Percentiles rank a stretch among this genome's conserved stretches.
phyloP scores from a whole-genome alignment of 371 early-diverging fungal genomes.

The Circinella umbellata region DNA sequence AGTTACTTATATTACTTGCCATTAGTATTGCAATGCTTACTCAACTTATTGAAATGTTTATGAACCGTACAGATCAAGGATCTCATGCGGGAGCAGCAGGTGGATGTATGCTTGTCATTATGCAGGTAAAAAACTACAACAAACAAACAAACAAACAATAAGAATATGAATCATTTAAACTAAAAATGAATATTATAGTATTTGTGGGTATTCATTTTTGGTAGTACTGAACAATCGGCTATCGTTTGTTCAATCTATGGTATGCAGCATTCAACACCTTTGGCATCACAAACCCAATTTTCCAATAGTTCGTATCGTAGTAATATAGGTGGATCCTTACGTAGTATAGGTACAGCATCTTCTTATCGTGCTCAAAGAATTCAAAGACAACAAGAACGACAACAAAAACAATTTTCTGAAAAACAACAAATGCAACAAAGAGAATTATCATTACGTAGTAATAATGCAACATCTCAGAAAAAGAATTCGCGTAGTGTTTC shows the following conservation, averaged over 20 bases:
- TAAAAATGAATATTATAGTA: constrained; percentile 36
- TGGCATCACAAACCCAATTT: background rate
- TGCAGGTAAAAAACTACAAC: constrained; percentile 24
- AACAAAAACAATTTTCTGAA: background rate
- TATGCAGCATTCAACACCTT: constrained; percentile 7
- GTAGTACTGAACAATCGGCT: constrained; percentile 69
- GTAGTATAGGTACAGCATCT: background rate
- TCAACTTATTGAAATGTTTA: constrained; percentile 30
- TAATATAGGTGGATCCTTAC: constrained; percentile 1
- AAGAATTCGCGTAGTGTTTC: too few relatives aligned
- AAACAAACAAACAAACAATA: background rate
- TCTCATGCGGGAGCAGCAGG: constrained; percentile 61
- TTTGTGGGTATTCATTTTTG: constrained; percentile 77
- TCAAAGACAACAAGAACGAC: background rate
- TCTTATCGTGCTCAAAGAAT: background rate
- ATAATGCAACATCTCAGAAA: too few relatives aligned
- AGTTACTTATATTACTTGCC: constrained; percentile 62
- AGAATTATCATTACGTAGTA: background rate
- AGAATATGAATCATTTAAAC: background rate
- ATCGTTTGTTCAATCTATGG: constrained; percentile 29
- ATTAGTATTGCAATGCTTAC: constrained; percentile 61
- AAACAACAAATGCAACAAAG: constrained; percentile 2
- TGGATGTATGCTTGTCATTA: constrained; percentile 60
- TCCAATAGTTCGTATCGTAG: background rate
- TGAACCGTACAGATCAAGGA: constrained; percentile 12